These are phyloP conservation scores for Chlorociboria aeruginascens DNA, from an alignment of 495 filamentous ascomycete genomes.

Conservation along the genomic window DNA sequence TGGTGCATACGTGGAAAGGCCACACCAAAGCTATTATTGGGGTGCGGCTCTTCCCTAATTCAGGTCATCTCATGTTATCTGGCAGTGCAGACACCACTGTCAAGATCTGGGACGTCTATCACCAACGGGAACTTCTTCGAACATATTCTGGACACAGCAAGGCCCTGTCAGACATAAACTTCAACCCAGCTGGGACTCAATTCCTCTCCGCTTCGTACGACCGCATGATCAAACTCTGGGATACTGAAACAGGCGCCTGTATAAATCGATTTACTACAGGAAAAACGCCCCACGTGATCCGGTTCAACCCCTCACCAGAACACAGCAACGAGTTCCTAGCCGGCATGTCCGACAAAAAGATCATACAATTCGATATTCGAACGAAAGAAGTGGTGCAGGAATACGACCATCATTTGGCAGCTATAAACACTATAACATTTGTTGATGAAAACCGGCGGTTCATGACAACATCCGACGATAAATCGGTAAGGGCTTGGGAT, in stretches of 20 bases:
- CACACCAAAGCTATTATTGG: conserved; percentile 80
- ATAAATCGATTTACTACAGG: conserved; percentile 77
- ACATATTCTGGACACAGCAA: conserved; percentile 87
- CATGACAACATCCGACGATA: conserved; percentile 96
- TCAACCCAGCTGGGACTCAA: conserved; percentile 66
- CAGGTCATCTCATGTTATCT: conserved; percentile 80
- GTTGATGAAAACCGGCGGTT: conserved; percentile 90
- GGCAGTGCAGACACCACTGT: conserved; percentile 77
- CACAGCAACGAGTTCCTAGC: conserved; percentile 82
- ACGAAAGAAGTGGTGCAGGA: conserved; percentile 76
- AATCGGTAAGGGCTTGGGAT: conserved; percentile 91
- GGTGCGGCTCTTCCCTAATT: conserved; percentile 74
- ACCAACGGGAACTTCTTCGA: conserved; percentile 73
- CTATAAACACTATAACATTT: conserved; percentile 97
- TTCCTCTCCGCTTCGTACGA: conserved; percentile 94
- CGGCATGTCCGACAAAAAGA: conserved; percentile 97
- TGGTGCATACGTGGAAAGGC: conserved; percentile 77
- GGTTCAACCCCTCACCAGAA: conserved; percentile 75
- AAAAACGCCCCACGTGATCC: conserved; percentile 89
- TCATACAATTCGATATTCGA: conserved; percentile 91
- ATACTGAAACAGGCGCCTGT: conserved; percentile 88
- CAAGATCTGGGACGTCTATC: conserved; percentile 93
- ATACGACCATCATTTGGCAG: conserved; percentile 94
- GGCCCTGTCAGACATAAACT: conserved; percentile 78
- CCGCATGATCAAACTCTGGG: conserved; percentile 93